A percentile compares a stretch with the other conserved stretches of the same genome.
Evolutionary conservation across 106 monocot species (phyloP).

Genomic region (Dendrobium huoshanense): DNA sequence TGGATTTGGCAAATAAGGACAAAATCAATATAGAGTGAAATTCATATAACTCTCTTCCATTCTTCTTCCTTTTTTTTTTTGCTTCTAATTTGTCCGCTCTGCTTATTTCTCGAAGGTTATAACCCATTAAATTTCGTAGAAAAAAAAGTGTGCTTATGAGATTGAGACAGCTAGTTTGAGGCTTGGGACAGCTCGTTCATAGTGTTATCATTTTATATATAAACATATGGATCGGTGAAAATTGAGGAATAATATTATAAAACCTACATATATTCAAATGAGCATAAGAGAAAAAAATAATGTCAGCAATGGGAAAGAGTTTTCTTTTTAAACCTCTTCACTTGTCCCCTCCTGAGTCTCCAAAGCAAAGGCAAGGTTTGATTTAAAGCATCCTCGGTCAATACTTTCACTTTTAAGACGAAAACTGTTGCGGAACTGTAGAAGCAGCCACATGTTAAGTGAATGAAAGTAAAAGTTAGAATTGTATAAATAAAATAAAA

Average conservation of each 20-base stretch:
- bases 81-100: background rate
- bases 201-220: background rate
- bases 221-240: background rate
- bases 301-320: background rate
- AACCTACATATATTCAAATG: background rate
- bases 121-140: background rate
- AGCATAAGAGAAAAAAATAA: background rate
- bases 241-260: background rate
- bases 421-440: constrained; percentile 73
- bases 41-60: background rate
- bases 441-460: constrained; percentile 13
- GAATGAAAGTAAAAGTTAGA: background rate
- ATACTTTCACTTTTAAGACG: constrained; percentile 32
- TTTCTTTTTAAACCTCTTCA: constrained; percentile 66
- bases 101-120: background rate
- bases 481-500: background rate
- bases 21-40: background rate
- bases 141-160: background rate
- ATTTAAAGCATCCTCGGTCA: constrained; percentile 50
- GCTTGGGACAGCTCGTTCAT: background rate
- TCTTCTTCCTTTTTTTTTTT: background rate
- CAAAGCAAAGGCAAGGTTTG: constrained; percentile 64
- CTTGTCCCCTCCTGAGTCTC: constrained; percentile 65
- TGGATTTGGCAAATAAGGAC: background rate
- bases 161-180: background rate